phyloP scores from a whole-genome alignment of 768 basidiomycete species.

The Russula sp. region DNA sequence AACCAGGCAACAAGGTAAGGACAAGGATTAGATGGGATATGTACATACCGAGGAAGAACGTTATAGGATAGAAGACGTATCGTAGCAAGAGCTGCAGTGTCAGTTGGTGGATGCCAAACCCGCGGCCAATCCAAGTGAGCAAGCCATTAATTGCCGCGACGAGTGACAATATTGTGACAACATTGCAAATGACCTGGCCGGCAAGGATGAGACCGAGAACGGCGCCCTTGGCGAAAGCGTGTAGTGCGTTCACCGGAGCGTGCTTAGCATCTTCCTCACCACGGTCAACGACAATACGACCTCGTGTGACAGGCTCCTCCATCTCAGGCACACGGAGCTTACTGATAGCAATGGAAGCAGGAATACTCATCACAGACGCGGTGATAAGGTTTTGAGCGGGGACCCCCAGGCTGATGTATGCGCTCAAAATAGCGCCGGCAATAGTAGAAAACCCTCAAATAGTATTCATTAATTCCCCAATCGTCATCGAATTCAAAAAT shows the following conservation, averaged over 20 bases:
- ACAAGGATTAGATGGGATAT: background rate
- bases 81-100: constrained; percentile 83
- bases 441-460: constrained; percentile 77
- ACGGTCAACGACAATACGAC: constrained; percentile 74
- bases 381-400: constrained; percentile 79
- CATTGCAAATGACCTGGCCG: constrained; percentile 87
- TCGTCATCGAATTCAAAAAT: background rate
- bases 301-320: constrained; percentile 84
- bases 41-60: constrained; percentile 62
- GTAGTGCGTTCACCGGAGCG: constrained; percentile 72
- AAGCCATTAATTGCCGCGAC: constrained; percentile 80
- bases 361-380: constrained; percentile 92
- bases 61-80: constrained; percentile 85
- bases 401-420: constrained; percentile 77
- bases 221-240: constrained; percentile 86
- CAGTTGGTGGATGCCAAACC: constrained; percentile 77
- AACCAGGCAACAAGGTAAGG: background rate
- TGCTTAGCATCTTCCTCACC: constrained; percentile 55
- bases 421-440: constrained; percentile 82
- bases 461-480: background rate
- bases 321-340: constrained; percentile 83
- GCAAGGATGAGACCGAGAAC: constrained; percentile 82
- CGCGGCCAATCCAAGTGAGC: constrained; percentile 84
- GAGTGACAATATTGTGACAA: constrained; percentile 80
- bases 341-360: constrained; percentile 88